Evolutionary conservation across 2,329 filamentous ascomycete species (phyloP), one percentile per base, ranked within the genome.

Genomic region (Cytospora piceae): DNA sequence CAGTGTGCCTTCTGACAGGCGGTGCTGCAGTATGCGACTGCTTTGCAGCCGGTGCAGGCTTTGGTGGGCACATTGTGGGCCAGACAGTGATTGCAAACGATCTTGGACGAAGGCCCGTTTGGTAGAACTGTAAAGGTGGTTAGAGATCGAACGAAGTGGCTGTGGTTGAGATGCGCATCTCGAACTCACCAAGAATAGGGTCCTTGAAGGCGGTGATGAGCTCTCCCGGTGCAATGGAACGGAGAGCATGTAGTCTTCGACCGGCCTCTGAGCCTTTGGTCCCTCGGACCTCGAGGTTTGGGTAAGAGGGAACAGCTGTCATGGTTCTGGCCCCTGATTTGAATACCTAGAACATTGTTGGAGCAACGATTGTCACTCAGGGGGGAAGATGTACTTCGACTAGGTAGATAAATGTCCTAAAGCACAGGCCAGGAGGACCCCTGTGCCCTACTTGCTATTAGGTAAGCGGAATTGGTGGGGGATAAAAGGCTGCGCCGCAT

Each of bases 1-100:
- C 87, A 89, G 72, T 84, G 81, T 2, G 79, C 76, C 29, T 77
- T 76, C 75, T 89, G 87, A 74, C 87, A 89, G 6, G 72, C 69
- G 9, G 76, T 64, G 59, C 78, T 77, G 76, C 87, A 89, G 78
- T 89, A 89, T 31, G 77, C 79, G 4, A 80, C 79, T 1, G 81
- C 77, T 32, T 77, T 80, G 76, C 87, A 89, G 58, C 78, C 81
- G 0, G 81, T 81, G 74, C 87, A 89, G 27, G 79, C 77, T 29
- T 73, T 73, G 22, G 69, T 70, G 32, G 70, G 58, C 29, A 34
- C 60, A 55, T 56, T 46, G 52, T 61, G 70, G 61, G 52, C 42
- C 32, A 86, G 77, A 73, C 85, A 87, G 76, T 81, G 75, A 68
- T 80, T 80, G 77, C 85, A 88, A 37, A 80, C 77, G 20, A 72